Conservation (phyloP, 495 filamentous ascomycete genomes). For the Thozetella sp. region DNA sequence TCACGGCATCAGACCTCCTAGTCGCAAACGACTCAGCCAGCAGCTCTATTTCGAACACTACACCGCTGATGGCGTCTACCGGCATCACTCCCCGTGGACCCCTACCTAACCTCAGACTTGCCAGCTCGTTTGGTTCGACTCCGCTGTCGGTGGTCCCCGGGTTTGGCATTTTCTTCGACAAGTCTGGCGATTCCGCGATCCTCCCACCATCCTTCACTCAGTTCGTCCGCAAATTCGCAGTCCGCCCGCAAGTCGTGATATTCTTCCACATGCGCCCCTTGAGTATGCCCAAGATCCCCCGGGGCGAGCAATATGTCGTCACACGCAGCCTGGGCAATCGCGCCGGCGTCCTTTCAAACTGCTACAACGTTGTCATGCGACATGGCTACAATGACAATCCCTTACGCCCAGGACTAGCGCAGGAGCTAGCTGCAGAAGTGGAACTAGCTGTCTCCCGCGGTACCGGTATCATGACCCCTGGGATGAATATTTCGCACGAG, state of each 20-base stretch:
- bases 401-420: conserved; percentile 55
- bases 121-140: too few species aligned
- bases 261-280: conserved; percentile 62
- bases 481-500: conserved; percentile 23
- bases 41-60: background rate
- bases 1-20: conserved; percentile 44
- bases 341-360: conserved; percentile 39
- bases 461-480: conserved; percentile 9
- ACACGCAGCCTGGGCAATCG: conserved; percentile 23
- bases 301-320: conserved; percentile 32
- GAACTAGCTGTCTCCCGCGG: conserved; percentile 38
- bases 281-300: conserved; percentile 42
- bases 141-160: conserved; percentile 40
- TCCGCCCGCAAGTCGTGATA: conserved; percentile 52
- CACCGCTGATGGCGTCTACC: background rate
- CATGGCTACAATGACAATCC: conserved; percentile 68
- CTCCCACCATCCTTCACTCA: conserved; percentile 59
- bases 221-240: conserved; percentile 59
- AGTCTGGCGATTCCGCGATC: conserved; percentile 41
- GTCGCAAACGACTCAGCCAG: conserved; percentile 9
- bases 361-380: conserved; percentile 62
- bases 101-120: too few species aligned
- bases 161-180: conserved; percentile 64
- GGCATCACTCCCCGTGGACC: conserved; percentile 6
- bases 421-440: conserved; percentile 54